Evolutionary conservation across 2,329 filamentous ascomycete genomes (phyloP), one percentile per base, ranked within the genome.

Genomic region (Xenoacremonium recifei): DNA sequence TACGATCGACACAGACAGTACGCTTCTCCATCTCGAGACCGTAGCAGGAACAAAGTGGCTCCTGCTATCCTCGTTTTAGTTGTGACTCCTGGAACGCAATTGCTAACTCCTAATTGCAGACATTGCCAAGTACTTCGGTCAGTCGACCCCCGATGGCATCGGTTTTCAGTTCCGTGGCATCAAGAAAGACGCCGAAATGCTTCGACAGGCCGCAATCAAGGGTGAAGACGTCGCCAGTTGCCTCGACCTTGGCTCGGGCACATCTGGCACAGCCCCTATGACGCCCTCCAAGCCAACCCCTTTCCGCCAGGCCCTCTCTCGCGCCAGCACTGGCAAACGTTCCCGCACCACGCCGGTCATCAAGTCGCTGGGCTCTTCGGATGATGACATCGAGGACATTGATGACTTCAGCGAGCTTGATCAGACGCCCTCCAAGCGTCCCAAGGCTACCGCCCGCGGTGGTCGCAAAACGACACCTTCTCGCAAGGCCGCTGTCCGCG

Each of bases 101-200:
- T n/a, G n/a, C n/a, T n/a, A n/a, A n/a, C n/a, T n/a, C n/a, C 29
- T 6, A 30, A n/a, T 15, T n/a, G 10, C 37, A 83, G 79, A 80
- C 32, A 81, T 83, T 37, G 72, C 76, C 45, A 77, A 73, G 46
- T 75, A 76, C 60, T 83, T 79, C 49, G 79, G 79, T 19, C 77
- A 79, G 42, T 79, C 75, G 4, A 84, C 79, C 0, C 57, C 68
- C 1, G 71, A 71, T 16, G 80, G 80, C 7, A 72, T 83, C n/a
- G 71, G 75, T 50, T 84, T 79, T 57, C 79, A 82, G 53, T 81
- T 84, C 54, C 72, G 79, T 1, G 47, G 58, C 18, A 73, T 82
- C 62, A 80, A 79, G 60, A 67, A 66, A 25, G 68, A 79, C 21
- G 78, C 73, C 21, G 70, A 75, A 29, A 62, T 60, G 3, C 70